Percentiles rank a stretch among this genome's conserved stretches.
Conservation (phyloP, 306 rosid genomes). For the Malus sylvestris region DNA sequence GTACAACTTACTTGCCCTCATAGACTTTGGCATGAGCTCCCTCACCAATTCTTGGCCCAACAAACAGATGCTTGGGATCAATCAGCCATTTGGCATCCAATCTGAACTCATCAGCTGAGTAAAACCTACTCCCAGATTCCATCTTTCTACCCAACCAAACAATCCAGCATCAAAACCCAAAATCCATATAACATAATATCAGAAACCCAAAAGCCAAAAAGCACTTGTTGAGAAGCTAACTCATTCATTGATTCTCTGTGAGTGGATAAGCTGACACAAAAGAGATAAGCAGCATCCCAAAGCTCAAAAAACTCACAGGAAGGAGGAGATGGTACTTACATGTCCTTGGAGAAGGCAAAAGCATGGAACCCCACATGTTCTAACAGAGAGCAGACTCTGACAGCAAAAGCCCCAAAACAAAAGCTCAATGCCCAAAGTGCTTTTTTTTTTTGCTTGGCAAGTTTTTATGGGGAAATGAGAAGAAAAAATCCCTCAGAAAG, state of each 20-base stretch:
- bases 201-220: conserved; percentile 24
- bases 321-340: conserved; percentile 22
- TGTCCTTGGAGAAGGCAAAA: conserved; percentile 48
- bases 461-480: conserved; percentile 40
- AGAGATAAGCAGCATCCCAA: conserved; percentile 31
- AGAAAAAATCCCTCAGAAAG: conserved; percentile 30
- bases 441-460: conserved; percentile 30
- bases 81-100: conserved; percentile 75
- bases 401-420: conserved; percentile 30
- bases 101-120: conserved; percentile 70
- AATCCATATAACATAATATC: conserved; percentile 12
- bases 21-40: conserved; percentile 98
- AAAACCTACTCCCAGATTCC: conserved; percentile 79
- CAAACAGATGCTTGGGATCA: conserved; percentile 76
- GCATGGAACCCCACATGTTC: conserved; percentile 67
- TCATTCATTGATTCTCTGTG: conserved; percentile 5
- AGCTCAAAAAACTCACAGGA: conserved; percentile 51
- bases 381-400: conserved; percentile 16
- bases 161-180: conserved; percentile 22
- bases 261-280: conserved; percentile 60
- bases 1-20: conserved; percentile 76
- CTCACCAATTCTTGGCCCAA: conserved; percentile 88
- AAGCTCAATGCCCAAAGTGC: conserved; percentile 79
- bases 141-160: conserved; percentile 28
- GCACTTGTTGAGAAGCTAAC: conserved; percentile 18